Conservation (phyloP, 257 asterid species). For the Solanum infundibuliforme region DNA sequence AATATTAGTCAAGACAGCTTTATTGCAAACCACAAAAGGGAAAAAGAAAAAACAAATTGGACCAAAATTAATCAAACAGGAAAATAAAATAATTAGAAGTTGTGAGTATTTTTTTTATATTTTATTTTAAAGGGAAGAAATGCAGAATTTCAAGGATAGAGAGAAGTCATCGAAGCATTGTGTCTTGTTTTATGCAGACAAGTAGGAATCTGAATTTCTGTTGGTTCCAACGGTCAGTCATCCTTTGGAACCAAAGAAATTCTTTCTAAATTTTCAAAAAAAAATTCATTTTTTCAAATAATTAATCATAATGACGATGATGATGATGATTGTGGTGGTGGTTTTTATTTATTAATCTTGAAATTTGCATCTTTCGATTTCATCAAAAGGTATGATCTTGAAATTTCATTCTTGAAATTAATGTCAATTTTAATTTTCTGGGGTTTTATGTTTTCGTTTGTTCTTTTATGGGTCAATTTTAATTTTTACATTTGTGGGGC, state of each 20-base stretch:
- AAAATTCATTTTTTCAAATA: background rate
- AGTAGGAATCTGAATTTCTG: constrained; percentile 12
- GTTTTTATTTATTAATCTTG: background rate
- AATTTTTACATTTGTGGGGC: background rate
- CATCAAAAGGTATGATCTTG: background rate
- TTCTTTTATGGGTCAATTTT: background rate
- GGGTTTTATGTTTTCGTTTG: background rate
- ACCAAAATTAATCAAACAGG: background rate
- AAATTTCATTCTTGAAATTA: background rate
- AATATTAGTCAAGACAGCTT: background rate
- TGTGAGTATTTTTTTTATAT: background rate
- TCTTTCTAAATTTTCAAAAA: background rate
- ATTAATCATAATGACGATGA: background rate
- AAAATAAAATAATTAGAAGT: background rate
- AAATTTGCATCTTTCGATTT: background rate
- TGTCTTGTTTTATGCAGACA: background rate
- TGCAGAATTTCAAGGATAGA: background rate
- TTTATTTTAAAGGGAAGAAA: background rate
- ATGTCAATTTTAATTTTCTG: background rate
- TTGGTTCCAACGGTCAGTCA: constrained; percentile 22
- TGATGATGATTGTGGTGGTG: constrained; percentile 1
- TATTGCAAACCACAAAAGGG: background rate
- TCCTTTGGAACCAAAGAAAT: constrained; percentile 7
- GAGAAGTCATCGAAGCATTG: background rate
- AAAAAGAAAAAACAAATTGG: background rate